A percentile compares a stretch with the other conserved stretches of the same genome.
These are phyloP conservation scores for sorghum (Sorghum bicolor) DNA, from an alignment of 176 grass and related monocot species.

Conservation along the genomic window DNA sequence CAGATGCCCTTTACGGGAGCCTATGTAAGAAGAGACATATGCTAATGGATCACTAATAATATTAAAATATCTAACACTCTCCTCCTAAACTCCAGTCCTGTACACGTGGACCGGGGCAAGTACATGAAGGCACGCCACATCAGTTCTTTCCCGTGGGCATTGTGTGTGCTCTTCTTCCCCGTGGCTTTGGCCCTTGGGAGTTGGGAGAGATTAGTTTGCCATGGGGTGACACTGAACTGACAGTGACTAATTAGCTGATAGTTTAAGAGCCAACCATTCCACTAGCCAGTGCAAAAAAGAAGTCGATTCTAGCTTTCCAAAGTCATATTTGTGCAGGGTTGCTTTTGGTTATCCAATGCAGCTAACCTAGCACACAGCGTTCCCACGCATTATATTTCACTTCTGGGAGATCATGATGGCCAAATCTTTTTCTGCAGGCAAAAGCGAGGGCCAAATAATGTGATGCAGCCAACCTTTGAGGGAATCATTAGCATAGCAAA, in stretches of 20 bases:
- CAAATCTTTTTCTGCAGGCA: constrained; percentile 41
- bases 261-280: neutral
- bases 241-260: neutral
- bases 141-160: neutral
- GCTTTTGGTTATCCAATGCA: constrained; percentile 27
- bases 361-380: neutral
- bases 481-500: constrained; percentile 23
- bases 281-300: neutral
- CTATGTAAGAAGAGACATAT: too few species aligned
- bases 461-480: constrained; percentile 10
- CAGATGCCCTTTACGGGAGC: too few species aligned
- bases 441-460: constrained; percentile 42
- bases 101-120: neutral
- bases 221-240: neutral
- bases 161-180: neutral
- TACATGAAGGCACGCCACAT: neutral
- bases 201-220: constrained; percentile 1
- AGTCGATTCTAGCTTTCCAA: constrained; percentile 14
- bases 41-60: too few species aligned
- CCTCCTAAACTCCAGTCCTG: neutral
- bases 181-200: neutral
- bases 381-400: neutral
- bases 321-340: neutral
- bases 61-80: neutral
- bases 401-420: constrained; percentile 29